These are phyloP conservation scores for Ocimum tenuiflorum DNA, from an alignment of 257 asterid species.

Conservation along the genomic window DNA sequence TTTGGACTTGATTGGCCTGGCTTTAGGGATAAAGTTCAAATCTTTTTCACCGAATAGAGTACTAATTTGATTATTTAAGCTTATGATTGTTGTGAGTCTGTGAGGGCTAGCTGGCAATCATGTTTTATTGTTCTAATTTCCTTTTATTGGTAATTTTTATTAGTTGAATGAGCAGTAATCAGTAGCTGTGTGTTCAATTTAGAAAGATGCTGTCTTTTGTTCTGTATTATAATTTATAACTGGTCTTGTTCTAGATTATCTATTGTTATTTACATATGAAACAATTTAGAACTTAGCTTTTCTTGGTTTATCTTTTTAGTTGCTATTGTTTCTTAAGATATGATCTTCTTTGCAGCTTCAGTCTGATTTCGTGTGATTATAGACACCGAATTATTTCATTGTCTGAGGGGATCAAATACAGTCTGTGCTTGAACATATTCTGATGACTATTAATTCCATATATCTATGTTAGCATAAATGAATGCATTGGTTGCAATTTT, in stretches of 20 bases:
- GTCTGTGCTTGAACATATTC: background rate
- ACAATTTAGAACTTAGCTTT: background rate
- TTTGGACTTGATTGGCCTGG: conserved; percentile 6
- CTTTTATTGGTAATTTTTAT: background rate
- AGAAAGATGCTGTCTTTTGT: background rate
- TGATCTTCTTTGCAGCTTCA: background rate
- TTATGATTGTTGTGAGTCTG: background rate
- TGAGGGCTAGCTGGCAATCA: background rate
- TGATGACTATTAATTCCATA: background rate
- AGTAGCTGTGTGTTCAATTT: background rate
- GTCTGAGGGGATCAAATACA: background rate
- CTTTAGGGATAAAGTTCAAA: conserved; percentile 10
- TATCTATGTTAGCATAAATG: too few relatives aligned
- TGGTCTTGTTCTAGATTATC: background rate
- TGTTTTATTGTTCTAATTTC: background rate
- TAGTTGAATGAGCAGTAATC: background rate
- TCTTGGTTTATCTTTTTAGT: background rate
- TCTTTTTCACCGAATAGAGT: background rate
- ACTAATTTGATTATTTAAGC: conserved; percentile 10
- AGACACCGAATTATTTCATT: conserved; percentile 11
- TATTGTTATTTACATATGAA: background rate
- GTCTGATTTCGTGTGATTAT: background rate
- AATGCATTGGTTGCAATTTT: background rate
- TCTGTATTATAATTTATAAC: too few relatives aligned
- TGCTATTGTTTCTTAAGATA: background rate